Conservation (phyloP, 225 moss, liverwort and hornwort species). For the Marchantia paleacea region DNA sequence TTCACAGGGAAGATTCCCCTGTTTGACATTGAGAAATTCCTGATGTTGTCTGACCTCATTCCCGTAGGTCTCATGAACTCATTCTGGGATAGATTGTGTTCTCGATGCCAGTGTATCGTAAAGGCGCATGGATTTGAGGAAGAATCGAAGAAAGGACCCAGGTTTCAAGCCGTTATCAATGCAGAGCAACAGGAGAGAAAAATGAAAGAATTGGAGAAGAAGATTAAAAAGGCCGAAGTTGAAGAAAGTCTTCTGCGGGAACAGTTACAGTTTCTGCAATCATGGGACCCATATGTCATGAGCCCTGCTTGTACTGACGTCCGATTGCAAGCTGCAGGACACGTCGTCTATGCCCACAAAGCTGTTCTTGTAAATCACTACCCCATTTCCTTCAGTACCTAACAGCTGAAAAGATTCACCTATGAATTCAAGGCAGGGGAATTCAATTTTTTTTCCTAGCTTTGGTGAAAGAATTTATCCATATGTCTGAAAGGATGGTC, state of each 20-base stretch:
- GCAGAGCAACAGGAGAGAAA: constrained; percentile 22
- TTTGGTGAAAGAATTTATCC: too few relatives aligned
- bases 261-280: constrained; percentile 25
- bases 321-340: constrained; percentile 69
- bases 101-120: constrained; percentile 28
- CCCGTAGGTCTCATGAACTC: constrained; percentile 10
- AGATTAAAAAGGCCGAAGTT: constrained; percentile 16
- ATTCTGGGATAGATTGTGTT: constrained; percentile 27
- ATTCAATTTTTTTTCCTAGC: too few relatives aligned
- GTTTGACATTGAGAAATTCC: neutral
- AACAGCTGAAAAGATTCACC: too few relatives aligned
- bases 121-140: constrained; percentile 31
- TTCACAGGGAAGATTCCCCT: neutral
- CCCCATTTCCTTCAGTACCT: neutral
- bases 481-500: too few relatives aligned
- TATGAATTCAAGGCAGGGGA: too few relatives aligned
- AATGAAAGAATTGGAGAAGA: constrained; percentile 25
- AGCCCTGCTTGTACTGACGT: constrained; percentile 70
- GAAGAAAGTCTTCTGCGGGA: constrained; percentile 1
- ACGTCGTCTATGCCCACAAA: constrained; percentile 65
- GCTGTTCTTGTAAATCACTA: constrained; percentile 58
- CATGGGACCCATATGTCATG: constrained; percentile 67
- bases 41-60: neutral
- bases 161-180: constrained; percentile 19
- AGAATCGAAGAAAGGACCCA: constrained; percentile 27